Conservation (phyloP, 495 filamentous ascomycete species). For the Cercophora scortea region DNA sequence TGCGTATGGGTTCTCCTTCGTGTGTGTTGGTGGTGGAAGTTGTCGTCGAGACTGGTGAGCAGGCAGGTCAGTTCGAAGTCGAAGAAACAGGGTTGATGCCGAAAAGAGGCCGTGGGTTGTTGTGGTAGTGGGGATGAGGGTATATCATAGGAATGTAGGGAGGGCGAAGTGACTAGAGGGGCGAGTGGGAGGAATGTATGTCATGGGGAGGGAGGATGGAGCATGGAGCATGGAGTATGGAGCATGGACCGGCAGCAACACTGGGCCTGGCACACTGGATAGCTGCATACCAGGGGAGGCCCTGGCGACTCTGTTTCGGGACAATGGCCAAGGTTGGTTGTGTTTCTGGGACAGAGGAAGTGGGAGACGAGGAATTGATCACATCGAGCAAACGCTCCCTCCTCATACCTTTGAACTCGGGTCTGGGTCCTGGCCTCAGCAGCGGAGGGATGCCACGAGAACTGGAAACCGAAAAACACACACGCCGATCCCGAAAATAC, state of each 20-base stretch:
- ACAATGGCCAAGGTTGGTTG: constrained; percentile 1
- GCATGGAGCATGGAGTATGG: too few relatives aligned
- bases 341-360: too few relatives aligned
- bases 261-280: constrained; percentile 16
- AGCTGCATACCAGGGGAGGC: constrained; percentile 27
- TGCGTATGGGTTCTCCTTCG: too few relatives aligned
- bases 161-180: constrained; percentile 5
- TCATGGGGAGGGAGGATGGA: constrained; percentile 3
- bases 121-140: constrained; percentile 9
- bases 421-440: too few relatives aligned
- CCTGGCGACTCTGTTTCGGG: constrained; percentile 21
- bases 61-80: constrained; percentile 7
- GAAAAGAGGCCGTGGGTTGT: constrained; percentile 5
- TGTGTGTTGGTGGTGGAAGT: neutral
- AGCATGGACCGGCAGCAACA: neutral
- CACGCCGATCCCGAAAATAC: too few relatives aligned
- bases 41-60: constrained; percentile 1
- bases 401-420: too few relatives aligned
- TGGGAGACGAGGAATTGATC: too few relatives aligned
- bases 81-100: neutral
- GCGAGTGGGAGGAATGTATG: constrained; percentile 16
- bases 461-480: too few relatives aligned
- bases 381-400: too few relatives aligned
- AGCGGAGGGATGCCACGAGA: too few relatives aligned
- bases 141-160: constrained; percentile 22